A percentile compares a stretch with the other conserved stretches of the same genome.
These are phyloP conservation scores for Elsinoe ampelina DNA, from an alignment of 2,329 filamentous ascomycete genomes.

Conservation along the genomic window DNA sequence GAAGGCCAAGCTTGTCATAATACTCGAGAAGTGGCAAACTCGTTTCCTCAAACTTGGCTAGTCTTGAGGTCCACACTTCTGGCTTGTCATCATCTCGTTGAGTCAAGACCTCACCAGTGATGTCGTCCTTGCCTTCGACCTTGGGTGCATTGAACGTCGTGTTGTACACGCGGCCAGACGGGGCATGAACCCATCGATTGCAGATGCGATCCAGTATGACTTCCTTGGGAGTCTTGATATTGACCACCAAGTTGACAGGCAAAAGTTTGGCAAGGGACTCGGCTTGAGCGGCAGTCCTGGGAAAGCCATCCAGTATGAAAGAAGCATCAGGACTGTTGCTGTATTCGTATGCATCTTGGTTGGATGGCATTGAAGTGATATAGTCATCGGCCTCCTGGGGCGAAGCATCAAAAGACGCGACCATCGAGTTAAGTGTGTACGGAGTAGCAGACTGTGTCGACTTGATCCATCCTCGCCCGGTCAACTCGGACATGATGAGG, in stretches of 20 bases:
- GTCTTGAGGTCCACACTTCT: constrained; percentile 70
- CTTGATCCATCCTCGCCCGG: constrained; percentile 65
- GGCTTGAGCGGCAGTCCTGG: constrained; percentile 76
- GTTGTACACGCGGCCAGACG: constrained; percentile 90
- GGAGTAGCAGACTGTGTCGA: constrained; percentile 31
- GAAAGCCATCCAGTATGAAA: constrained; percentile 94
- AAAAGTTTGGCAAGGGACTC: constrained; percentile 66
- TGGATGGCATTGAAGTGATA: constrained; percentile 29
- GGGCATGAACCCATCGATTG: constrained; percentile 86
- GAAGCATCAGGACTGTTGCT: constrained; percentile 68
- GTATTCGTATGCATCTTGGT: constrained; percentile 34
- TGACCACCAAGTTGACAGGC: constrained; percentile 91
- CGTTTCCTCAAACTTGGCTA: constrained; percentile 78
- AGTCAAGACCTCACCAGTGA: constrained; percentile 78
- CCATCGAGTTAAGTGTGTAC: constrained; percentile 36
- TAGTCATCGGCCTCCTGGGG: constrained; percentile 29
- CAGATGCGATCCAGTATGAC: constrained; percentile 86
- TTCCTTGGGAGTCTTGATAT: constrained; percentile 71
- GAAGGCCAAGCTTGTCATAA: constrained; percentile 72
- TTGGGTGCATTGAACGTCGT: constrained; percentile 83
- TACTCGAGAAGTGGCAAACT: constrained; percentile 79
- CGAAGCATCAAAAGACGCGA: constrained; percentile 16
- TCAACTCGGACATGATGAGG: constrained; percentile 83
- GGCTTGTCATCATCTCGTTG: constrained; percentile 80
- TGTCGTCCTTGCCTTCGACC: constrained; percentile 70